phyloP scores from a whole-genome alignment of 2,329 filamentous ascomycete genomes.

The Colletotrichum sp. region DNA sequence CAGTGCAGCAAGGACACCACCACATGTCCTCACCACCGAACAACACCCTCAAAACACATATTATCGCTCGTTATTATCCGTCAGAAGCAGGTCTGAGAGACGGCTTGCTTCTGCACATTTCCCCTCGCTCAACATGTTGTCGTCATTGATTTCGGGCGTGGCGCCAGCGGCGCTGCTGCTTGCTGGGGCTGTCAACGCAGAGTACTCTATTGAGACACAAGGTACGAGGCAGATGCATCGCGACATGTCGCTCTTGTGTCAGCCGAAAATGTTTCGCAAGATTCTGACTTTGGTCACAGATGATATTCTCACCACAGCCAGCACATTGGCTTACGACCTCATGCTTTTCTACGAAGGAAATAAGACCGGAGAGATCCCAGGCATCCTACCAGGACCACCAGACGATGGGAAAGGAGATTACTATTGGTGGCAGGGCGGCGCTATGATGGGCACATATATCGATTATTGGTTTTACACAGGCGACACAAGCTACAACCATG shows the following conservation, averaged over 20 bases:
- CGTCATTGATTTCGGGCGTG: background rate
- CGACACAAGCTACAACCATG: conserved; percentile 61
- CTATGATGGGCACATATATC: conserved; percentile 66
- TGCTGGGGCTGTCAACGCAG: background rate
- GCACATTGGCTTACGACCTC: conserved; percentile 47
- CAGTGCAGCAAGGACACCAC: background rate
- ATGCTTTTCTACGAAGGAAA: conserved; percentile 53
- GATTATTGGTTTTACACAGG: conserved; percentile 70
- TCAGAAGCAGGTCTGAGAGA: background rate
- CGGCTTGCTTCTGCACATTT: background rate
- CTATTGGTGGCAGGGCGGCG: conserved; percentile 73
- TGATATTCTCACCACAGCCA: conserved; percentile 43
- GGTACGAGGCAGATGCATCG: background rate
- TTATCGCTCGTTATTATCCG: background rate
- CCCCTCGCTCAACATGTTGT: background rate
- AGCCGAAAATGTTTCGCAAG: background rate
- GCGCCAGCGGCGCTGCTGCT: conserved; percentile 9
- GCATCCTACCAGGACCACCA: conserved; percentile 54
- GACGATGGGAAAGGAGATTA: conserved; percentile 43
- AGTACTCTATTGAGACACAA: conserved; percentile 16
- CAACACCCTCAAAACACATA: background rate
- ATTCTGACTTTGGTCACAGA: conserved; percentile 24
- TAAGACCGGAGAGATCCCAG: conserved; percentile 46
- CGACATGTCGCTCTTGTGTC: background rate
- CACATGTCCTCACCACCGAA: background rate